Base-by-base conservation (phyloP, 768 basidiomycete genomes). In the Paxillus rubicundulus region DNA sequence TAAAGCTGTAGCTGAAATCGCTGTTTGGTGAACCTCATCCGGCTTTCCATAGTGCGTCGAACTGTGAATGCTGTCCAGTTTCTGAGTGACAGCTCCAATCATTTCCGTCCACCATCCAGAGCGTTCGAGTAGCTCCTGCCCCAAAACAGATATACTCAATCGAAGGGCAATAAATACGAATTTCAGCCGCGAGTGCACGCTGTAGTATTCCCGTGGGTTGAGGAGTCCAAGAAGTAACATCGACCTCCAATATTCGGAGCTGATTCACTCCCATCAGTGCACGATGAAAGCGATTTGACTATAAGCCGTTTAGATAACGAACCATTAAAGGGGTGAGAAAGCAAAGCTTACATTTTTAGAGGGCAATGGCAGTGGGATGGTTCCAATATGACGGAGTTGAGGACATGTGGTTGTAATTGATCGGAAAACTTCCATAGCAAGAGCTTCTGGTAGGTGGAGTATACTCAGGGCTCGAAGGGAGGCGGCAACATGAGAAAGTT, bases 401-500 rank as follows among this genome's bases (percentile, higher is more conserved):
- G 72, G 62, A 33, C 69, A 70, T 49, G 68, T 54, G 52, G 56
- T 61, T 49, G 73, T 63, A 52, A 74, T 63, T 58, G 65, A 65
- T 50, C 63, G 61, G 42, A 74, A 49, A 32, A 59, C 59, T 45
- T 69, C 66, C 16, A 63, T 52, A 16, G 66, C 50, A 24, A 72
- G 45, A 18, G 55, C 54, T 53, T 75, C 73, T 43, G 71, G 68
- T 21, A 75, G 54, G 53, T 69, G 65, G 49, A 70, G 55, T 49
- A 76, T 55, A 52, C 60, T 67, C 49, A 77, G 56, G 55, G 70
- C 72, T 42, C 68, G 70, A 43, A 77, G 69, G 20, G 66, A 64
- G 53, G 58, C 64, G 34, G 63, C 53, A 41, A 61, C 60, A 47
- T 53, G 59, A 34, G 37, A 32, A 24, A 78, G 64, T 32, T 62